Conservation (phyloP, 1,284 basidiomycete genomes). For the Phenoliferia sp. region DNA sequence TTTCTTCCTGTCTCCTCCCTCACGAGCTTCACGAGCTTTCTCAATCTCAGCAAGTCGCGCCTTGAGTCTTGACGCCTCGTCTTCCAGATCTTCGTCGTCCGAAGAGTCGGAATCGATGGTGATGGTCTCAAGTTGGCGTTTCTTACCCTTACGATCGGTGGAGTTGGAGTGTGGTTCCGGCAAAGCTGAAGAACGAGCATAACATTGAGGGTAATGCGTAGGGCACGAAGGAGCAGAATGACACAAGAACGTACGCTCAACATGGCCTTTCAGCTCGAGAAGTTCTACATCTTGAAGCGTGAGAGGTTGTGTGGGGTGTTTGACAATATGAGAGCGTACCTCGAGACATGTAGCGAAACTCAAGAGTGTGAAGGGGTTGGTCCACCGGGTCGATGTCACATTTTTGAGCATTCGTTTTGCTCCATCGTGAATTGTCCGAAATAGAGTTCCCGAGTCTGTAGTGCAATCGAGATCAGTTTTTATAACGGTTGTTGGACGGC, state of each 20-base stretch:
- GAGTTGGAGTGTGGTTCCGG: not conserved
- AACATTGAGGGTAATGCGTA: not conserved
- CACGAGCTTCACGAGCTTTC: not conserved
- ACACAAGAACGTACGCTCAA: not conserved
- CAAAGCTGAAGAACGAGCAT: not conserved
- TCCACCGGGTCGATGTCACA: not conserved
- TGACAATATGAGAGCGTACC: not conserved
- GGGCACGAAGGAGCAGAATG: not conserved
- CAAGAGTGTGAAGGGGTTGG: not conserved
- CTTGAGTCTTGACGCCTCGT: not conserved
- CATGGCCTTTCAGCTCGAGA: not conserved
- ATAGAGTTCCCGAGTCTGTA: not conserved
- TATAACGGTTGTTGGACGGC: not conserved
- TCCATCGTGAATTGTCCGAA: not conserved
- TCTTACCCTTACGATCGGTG: not conserved
- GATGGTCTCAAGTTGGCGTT: not conserved
- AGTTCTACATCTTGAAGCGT: not conserved
- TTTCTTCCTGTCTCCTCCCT: not conserved
- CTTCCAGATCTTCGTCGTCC: not conserved
- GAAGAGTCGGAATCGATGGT: not conserved
- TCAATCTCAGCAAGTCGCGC: not conserved
- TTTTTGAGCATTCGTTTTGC: not conserved
- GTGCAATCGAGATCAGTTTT: not conserved
- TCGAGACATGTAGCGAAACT: not conserved
- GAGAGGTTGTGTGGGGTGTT: not conserved